phyloP scores from a whole-genome alignment of 805 yeast genomes.

The Tetrapisispora phaffii region DNA sequence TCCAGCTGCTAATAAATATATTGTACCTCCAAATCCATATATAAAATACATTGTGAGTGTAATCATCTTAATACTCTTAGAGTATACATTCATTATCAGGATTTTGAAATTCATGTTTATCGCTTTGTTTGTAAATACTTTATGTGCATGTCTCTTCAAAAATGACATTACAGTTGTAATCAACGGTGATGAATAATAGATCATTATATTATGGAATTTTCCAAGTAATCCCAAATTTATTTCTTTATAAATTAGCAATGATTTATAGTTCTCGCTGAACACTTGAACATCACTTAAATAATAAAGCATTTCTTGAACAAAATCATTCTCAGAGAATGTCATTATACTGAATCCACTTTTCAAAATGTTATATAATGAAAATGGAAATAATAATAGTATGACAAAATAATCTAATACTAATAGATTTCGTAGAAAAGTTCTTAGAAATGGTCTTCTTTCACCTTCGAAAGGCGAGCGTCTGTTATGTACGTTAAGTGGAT shows the following conservation, averaged over 20 bases:
- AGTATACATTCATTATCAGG: constrained; percentile 7
- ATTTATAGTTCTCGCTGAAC: constrained; percentile 24
- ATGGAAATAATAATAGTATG: constrained; percentile 24
- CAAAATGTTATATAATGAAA: constrained; percentile 25
- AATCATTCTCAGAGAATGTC: constrained; percentile 24
- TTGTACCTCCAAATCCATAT: constrained; percentile 25
- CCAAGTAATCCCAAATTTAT: constrained; percentile 17
- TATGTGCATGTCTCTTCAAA: not conserved
- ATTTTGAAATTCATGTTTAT: not conserved
- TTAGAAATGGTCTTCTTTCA: constrained; percentile 18
- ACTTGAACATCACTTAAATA: constrained; percentile 19
- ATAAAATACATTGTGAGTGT: constrained; percentile 16
- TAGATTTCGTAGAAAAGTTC: constrained; percentile 18
- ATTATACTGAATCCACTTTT: constrained; percentile 23
- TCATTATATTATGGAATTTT: constrained; percentile 26
- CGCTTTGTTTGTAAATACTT: not conserved
- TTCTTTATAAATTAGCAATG: constrained; percentile 10
- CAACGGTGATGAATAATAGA: constrained; percentile 20
- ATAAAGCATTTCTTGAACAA: constrained; percentile 16
- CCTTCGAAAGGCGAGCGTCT: constrained; percentile 9
- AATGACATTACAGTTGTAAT: constrained; percentile 3
- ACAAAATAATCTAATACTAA: constrained; percentile 23
- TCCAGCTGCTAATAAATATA: constrained; percentile 22
- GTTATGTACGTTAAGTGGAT: not conserved
- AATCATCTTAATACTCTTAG: constrained; percentile 12